These are phyloP conservation scores for Olyra latifolia DNA, from an alignment of 176 grass and related monocot species.

Conservation along the genomic window DNA sequence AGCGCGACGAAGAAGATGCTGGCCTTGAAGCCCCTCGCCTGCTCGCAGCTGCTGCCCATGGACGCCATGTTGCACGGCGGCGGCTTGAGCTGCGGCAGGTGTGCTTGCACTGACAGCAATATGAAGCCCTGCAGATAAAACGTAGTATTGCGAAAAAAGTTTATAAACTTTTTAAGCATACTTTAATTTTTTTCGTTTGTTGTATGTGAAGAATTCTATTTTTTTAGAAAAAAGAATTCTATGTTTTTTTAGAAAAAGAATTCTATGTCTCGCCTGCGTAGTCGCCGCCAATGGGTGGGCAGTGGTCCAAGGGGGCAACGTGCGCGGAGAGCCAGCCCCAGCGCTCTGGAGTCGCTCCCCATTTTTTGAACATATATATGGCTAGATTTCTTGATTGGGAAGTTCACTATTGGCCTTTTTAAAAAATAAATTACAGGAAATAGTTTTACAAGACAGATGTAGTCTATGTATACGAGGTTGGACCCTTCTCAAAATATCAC, in stretches of 20 bases:
- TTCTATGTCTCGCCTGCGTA: too few species aligned
- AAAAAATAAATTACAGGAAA: too few species aligned
- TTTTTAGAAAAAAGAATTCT: background rate
- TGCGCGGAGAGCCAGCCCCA: too few species aligned
- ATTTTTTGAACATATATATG: background rate
- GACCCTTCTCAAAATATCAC: too few species aligned
- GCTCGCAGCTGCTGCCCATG: slow-evolving; percentile 53
- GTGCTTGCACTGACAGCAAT: slow-evolving; percentile 84
- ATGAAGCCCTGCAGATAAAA: slow-evolving; percentile 69
- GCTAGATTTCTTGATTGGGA: background rate
- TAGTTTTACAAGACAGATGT: too few species aligned
- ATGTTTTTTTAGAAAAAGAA: too few species aligned
- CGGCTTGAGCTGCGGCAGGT: slow-evolving; percentile 93
- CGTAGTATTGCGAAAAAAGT: background rate
- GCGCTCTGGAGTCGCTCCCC: too few species aligned
- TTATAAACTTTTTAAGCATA: background rate
- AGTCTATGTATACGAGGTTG: too few species aligned
- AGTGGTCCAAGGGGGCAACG: too few species aligned
- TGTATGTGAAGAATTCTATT: background rate
- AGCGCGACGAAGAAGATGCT: slow-evolving; percentile 77
- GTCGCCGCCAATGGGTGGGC: too few species aligned
- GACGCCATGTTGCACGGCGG: slow-evolving; percentile 78
- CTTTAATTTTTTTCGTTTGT: background rate
- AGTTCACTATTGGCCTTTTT: too few species aligned
- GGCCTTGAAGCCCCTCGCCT: slow-evolving; percentile 66